Base-by-base conservation (phyloP, 148 eudicot genomes). In the Suaeda aralocaspica region DNA sequence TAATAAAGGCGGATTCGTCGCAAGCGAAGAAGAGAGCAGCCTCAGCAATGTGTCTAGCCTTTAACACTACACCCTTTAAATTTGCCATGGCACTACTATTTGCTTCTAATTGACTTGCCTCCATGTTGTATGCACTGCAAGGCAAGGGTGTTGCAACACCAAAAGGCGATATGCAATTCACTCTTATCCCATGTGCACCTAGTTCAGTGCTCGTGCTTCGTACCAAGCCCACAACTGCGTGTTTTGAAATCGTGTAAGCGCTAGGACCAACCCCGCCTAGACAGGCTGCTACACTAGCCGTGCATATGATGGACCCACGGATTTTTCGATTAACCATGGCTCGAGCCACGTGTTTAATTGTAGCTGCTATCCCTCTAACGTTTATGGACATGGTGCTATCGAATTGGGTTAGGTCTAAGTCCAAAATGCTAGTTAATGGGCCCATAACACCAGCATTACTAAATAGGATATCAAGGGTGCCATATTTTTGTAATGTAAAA, bases 1-100 rank as follows among this genome's bases (percentile, higher is more conserved):
- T 90, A 7, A 87, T 75, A 39, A 82, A 93, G 49, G 80, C 88
- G 1, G 98, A 87, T 52, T 93, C 95, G 64, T 93, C 90, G 0
- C 95, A 90, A 22, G 94, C 96, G 6, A 90, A 82, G 72, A 85
- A 93, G 62, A 93, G 75, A 1, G 92, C 95, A 3, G 98, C 89
- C 71, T 90, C 82, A 0, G 96, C 98, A 1, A 93, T 56, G 26
- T 93, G 92, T 49, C 60, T 81, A 1, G 90, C 75, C 81, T 81
- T 90, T 72, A 93, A 44, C 5, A 83, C 84, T 0, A 85, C 34
- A 4, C 96, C 98, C 68, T 88, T 90, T 42, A 93, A 55, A 60
- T 71, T 82, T 1, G 84, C 90, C 36, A 60, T 8, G 3, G 66
- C 82, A 4, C 74, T 64, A 0, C 64, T 68, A 22, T 41, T 46